A percentile compares a stretch with the other conserved stretches of the same genome.
Conservation (phyloP, 1,284 basidiomycete species). For the Trichosporon coremiiforme region DNA sequence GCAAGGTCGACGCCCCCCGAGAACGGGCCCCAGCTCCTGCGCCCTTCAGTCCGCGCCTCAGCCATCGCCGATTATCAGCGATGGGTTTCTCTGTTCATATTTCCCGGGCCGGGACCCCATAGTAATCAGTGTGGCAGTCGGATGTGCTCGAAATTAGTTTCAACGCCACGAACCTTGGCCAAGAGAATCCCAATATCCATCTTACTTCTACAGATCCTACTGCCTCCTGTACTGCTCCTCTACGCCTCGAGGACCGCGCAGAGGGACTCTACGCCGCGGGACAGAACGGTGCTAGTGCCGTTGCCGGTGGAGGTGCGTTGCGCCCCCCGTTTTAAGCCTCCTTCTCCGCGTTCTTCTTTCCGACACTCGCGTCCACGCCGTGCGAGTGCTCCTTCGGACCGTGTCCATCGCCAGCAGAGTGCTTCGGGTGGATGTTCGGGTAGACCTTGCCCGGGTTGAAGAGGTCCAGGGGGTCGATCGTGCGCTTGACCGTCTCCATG, state of each 20-base stretch:
- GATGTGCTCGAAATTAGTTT: too few relatives aligned
- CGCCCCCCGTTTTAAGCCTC: not conserved
- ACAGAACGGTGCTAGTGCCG: not conserved
- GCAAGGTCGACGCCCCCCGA: too few relatives aligned
- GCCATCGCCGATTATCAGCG: too few relatives aligned
- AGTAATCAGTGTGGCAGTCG: too few relatives aligned
- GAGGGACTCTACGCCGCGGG: not conserved
- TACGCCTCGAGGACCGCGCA: too few relatives aligned
- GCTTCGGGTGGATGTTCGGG: conserved; percentile 47
- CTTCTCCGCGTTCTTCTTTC: not conserved
- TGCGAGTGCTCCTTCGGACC: not conserved
- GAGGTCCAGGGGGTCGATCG: conserved; percentile 71
- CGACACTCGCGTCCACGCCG: not conserved
- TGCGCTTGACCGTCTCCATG: conserved; percentile 73
- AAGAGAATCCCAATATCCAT: not conserved
- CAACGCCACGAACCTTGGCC: too few relatives aligned
- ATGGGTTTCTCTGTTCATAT: too few relatives aligned
- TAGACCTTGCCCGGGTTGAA: conserved; percentile 76
- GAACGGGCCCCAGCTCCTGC: too few relatives aligned
- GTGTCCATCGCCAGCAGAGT: not conserved
- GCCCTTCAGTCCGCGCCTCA: too few relatives aligned
- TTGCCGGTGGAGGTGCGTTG: not conserved
- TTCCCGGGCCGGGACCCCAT: too few relatives aligned
- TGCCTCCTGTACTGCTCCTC: not conserved
- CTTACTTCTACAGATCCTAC: not conserved